Evolutionary conservation across 2,329 filamentous ascomycete species (phyloP).

Genomic region (Akanthomyces uredinophilus): DNA sequence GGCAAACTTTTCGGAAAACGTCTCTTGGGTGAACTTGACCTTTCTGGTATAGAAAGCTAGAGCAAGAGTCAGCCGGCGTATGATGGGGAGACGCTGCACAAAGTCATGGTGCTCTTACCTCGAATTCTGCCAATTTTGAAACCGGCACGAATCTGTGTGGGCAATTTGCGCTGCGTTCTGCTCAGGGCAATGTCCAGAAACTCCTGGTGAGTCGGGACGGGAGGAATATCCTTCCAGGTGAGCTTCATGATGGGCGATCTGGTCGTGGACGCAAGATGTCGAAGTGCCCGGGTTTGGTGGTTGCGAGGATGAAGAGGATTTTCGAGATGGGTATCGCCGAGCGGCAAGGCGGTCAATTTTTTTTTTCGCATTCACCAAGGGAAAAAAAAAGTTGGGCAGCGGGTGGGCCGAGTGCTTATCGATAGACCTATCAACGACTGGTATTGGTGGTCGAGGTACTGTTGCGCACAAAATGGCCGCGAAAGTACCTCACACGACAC

Average conservation of each 20-base stretch:
- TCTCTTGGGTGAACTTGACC: constrained; percentile 97
- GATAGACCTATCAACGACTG: constrained; percentile 19
- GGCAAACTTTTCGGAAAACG: constrained; percentile 88
- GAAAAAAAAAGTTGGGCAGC: constrained; percentile 9
- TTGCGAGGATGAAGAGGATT: constrained; percentile 16
- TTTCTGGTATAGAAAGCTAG: constrained; percentile 93
- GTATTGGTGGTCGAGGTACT: not conserved
- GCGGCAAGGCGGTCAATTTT: constrained; percentile 27
- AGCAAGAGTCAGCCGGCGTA: constrained; percentile 12
- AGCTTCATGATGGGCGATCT: constrained; percentile 49
- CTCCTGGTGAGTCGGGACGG: constrained; percentile 87
- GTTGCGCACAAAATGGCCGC: not conserved
- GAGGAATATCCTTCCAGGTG: constrained; percentile 73
- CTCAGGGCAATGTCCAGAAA: constrained; percentile 97
- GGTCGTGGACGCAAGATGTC: constrained; percentile 12
- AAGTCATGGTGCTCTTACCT: constrained; percentile 31
- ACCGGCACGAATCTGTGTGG: constrained; percentile 90
- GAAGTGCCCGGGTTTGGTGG: constrained; percentile 6
- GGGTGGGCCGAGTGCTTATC: constrained; percentile 21
- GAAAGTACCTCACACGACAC: not conserved
- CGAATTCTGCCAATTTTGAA: constrained; percentile 94
- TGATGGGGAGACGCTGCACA: not conserved
- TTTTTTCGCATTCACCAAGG: constrained; percentile 25
- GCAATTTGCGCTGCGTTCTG: constrained; percentile 84
- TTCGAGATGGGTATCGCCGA: not conserved